Evolutionary conservation across 208 protist species (phyloP).

Genomic region (Leishmania guyanensis): DNA sequence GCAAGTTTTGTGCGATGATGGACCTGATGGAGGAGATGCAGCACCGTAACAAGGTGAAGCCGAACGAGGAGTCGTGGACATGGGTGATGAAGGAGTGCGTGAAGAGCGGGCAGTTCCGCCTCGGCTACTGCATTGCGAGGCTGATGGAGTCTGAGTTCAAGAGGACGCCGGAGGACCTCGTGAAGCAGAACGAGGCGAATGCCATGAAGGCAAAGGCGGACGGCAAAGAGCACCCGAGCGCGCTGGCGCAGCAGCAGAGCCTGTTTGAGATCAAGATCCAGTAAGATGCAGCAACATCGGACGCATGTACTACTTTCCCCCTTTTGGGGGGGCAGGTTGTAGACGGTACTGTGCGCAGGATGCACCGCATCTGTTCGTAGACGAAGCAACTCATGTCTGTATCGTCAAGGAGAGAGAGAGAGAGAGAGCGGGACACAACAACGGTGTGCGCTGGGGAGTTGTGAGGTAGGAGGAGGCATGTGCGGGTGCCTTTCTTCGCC

Average conservation of each 20-base stretch:
- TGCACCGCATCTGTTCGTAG: not conserved
- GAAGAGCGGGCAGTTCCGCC: constrained; percentile 80
- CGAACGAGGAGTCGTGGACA: constrained; percentile 85
- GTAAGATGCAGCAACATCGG: constrained; percentile 28
- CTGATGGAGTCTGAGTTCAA: constrained; percentile 86
- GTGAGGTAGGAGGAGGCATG: not conserved
- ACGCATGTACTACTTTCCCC: not conserved
- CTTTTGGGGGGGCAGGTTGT: not conserved
- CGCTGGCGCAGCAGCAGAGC: constrained; percentile 66
- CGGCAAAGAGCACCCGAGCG: constrained; percentile 81
- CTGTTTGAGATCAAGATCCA: constrained; percentile 91
- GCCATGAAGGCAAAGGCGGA: constrained; percentile 81
- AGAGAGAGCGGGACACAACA: not conserved
- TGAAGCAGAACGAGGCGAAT: constrained; percentile 83
- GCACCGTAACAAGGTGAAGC: constrained; percentile 88
- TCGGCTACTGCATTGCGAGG: constrained; percentile 76
- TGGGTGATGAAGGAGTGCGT: constrained; percentile 89
- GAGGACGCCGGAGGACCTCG: constrained; percentile 67
- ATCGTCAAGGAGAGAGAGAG: not conserved
- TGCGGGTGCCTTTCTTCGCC: not conserved
- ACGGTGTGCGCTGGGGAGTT: not conserved
- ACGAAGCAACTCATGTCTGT: not conserved
- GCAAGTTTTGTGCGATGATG: constrained; percentile 92
- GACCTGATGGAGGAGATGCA: constrained; percentile 90
- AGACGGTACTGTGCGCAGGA: not conserved